These are phyloP conservation scores for Volvox reticuliferus DNA, from an alignment of 139 green algal genomes.

Conservation along the genomic window DNA sequence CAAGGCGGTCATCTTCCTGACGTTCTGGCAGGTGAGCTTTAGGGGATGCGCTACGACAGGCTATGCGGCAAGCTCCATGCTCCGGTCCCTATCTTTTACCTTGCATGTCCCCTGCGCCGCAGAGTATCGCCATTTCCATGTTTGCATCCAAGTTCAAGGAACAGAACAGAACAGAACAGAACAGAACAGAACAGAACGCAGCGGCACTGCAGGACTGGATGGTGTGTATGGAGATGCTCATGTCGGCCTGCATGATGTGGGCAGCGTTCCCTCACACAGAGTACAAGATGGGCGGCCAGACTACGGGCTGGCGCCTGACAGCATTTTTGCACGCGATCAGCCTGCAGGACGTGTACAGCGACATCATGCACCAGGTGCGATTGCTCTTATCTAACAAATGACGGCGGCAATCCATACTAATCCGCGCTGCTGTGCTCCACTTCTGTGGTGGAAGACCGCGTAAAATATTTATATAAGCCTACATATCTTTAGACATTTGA, in stretches of 20 bases:
- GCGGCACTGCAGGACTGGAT: constrained; percentile 94
- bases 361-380: constrained; percentile 88
- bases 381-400: too few species aligned
- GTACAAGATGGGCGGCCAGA: constrained; percentile 75
- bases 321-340: constrained; percentile 88
- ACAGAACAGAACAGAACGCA: constrained; percentile 74
- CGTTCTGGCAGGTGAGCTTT: constrained; percentile 92
- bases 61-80: not conserved
- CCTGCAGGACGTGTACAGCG: constrained; percentile 89
- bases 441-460: too few species aligned
- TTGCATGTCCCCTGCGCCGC: not conserved
- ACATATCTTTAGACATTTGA: too few species aligned
- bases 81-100: not conserved
- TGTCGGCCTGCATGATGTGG: constrained; percentile 84
- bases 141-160: constrained; percentile 69
- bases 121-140: constrained; percentile 83
- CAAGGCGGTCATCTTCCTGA: constrained; percentile 97
- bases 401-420: too few species aligned
- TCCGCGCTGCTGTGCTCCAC: too few species aligned
- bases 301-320: constrained; percentile 44
- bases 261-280: constrained; percentile 92
- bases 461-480: too few species aligned
- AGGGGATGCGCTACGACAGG: too few species aligned
- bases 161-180: too few species aligned
- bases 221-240: constrained; percentile 96